Percentiles rank a stretch among this genome's conserved stretches.
Evolutionary conservation across 225 moss, liverwort and hornwort genomes (phyloP).

Genomic region (Sphagnum tenellum): DNA sequence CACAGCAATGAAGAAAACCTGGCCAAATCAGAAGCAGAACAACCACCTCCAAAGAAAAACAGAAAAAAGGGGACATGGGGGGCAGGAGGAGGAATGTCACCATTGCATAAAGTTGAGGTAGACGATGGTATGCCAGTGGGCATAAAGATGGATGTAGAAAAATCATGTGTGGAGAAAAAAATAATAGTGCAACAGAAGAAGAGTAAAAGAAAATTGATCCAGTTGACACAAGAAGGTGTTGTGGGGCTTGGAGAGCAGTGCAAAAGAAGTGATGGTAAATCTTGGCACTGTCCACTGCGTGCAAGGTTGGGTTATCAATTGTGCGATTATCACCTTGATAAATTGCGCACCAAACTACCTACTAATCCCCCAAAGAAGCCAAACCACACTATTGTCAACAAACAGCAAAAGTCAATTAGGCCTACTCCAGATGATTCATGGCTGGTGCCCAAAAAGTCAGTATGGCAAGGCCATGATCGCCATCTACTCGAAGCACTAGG

Average conservation of each 20-base stretch:
- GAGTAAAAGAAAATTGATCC: slow-evolving; percentile 35
- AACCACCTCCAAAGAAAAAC: slow-evolving; percentile 2
- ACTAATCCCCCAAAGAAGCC: too few relatives aligned
- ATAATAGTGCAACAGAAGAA: slow-evolving; percentile 18
- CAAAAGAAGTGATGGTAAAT: slow-evolving; percentile 47
- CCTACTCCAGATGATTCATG: too few relatives aligned
- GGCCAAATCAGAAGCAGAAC: neutral
- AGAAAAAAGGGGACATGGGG: slow-evolving; percentile 2
- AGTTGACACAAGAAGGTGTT: slow-evolving; percentile 38
- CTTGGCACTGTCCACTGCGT: slow-evolving; percentile 46
- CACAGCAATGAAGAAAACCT: slow-evolving; percentile 7
- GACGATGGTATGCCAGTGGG: slow-evolving; percentile 12
- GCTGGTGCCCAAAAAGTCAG: too few relatives aligned
- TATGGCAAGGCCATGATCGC: too few relatives aligned
- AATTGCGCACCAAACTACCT: slow-evolving; percentile 46
- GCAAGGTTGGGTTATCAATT: slow-evolving; percentile 46
- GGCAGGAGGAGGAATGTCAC: neutral
- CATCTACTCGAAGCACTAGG: too few relatives aligned
- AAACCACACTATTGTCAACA: too few relatives aligned
- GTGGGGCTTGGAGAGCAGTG: slow-evolving; percentile 46
- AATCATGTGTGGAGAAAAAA: slow-evolving; percentile 8
- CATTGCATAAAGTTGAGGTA: neutral
- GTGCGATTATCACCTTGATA: slow-evolving; percentile 50
- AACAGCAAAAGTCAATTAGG: too few relatives aligned
- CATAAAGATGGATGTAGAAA: slow-evolving; percentile 6